Percentiles rank a stretch among this genome's conserved stretches.
Conservation (phyloP, 2,329 filamentous ascomycete species). For the Mycosphaerella arachidis region DNA sequence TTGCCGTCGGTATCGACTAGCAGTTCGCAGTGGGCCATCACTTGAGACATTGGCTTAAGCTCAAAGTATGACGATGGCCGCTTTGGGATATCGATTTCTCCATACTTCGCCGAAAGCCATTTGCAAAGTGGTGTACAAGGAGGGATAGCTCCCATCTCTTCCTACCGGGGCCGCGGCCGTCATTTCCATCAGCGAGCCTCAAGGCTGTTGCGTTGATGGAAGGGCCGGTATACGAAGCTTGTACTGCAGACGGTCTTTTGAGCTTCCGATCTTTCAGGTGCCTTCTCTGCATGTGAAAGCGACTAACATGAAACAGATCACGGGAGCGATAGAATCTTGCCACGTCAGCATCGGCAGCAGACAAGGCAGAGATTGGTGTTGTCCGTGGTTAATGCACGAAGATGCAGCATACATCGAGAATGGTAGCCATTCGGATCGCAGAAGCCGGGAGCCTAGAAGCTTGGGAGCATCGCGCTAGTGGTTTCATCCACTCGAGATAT, state of each 20-base stretch:
- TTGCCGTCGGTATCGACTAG: not conserved
- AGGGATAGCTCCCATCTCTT: no score
- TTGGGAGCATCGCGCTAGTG: not conserved
- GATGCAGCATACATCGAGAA: not conserved
- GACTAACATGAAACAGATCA: not conserved
- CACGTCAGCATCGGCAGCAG: not conserved
- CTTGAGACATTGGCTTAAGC: not conserved
- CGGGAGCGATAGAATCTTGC: not conserved
- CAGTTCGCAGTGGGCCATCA: not conserved
- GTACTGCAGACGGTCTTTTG: no score
- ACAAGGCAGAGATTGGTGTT: not conserved
- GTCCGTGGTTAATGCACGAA: not conserved
- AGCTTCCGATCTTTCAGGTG: no score
- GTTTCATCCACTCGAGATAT: not conserved
- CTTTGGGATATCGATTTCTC: not conserved
- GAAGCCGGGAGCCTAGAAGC: not conserved
- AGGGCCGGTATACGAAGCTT: no score
- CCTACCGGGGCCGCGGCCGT: no score
- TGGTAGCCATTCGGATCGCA: not conserved
- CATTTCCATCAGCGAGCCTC: no score
- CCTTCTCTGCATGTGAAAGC: not conserved
- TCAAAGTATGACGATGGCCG: not conserved
- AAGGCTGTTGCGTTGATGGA: no score
- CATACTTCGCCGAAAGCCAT: not conserved
- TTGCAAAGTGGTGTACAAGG: no score